Evolutionary conservation across 805 yeast genomes (phyloP).

Genomic region (Komagataella ulmi): DNA sequence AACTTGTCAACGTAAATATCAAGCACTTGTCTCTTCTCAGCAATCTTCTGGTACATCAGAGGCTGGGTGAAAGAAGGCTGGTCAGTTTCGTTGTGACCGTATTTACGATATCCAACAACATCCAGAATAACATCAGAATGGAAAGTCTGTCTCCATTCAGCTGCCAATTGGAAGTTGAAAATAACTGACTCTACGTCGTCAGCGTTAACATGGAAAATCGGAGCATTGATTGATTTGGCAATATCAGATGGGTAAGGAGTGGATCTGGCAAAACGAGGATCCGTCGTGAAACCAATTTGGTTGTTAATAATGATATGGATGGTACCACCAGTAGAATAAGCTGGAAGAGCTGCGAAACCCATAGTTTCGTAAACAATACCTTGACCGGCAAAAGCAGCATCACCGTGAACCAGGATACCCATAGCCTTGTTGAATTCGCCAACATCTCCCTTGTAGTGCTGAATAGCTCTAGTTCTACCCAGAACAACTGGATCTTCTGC

Average conservation of each 20-base stretch:
- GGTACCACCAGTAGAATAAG: constrained; percentile 97
- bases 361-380: constrained; percentile 98
- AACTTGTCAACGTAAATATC: constrained; percentile 76
- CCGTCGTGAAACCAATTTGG: constrained; percentile 99
- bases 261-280: constrained; percentile 94
- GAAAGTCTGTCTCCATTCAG: constrained; percentile 97
- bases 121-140: constrained; percentile 94
- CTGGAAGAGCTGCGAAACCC: constrained; percentile 88
- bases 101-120: constrained; percentile 95
- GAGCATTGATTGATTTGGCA: constrained; percentile 94
- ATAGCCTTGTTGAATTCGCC: constrained; percentile 77
- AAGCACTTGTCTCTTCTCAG: constrained; percentile 78
- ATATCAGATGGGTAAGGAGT: constrained; percentile 97
- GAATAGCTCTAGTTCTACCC: constrained; percentile 95
- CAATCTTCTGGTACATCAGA: constrained; percentile 85
- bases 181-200: constrained; percentile 93
- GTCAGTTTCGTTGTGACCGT: constrained; percentile 99
- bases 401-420: constrained; percentile 94
- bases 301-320: constrained; percentile 92
- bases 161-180: constrained; percentile 89
- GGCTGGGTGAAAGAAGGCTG: constrained; percentile 99
- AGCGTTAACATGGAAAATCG: constrained; percentile 98
- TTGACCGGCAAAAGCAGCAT: constrained; percentile 97
- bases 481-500: constrained; percentile 98
- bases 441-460: constrained; percentile 80